A percentile compares a stretch with the other conserved stretches of the same genome.
Evolutionary conservation across 768 basidiomycete species (phyloP).

Genomic region (Candolleomyces efflorescens): DNA sequence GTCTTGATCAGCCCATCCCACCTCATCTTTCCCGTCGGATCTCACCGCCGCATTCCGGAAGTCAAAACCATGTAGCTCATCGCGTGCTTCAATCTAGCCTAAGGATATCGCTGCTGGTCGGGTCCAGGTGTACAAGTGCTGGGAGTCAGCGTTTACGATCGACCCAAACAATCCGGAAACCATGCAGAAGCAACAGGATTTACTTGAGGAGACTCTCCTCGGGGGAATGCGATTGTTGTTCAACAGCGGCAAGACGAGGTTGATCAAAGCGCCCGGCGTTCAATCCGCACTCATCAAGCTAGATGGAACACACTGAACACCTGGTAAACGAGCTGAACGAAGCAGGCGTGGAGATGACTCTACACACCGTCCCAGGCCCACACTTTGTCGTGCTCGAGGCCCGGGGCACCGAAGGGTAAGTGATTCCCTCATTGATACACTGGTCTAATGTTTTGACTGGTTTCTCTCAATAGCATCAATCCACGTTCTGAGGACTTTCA

Average conservation of each 20-base stretch:
- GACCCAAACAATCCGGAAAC: constrained; percentile 6
- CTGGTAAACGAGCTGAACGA: constrained; percentile 14
- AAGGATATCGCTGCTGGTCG: constrained; percentile 26
- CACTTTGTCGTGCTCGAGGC: constrained; percentile 24
- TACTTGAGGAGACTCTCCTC: constrained; percentile 17
- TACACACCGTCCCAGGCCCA: constrained; percentile 23
- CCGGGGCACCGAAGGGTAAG: constrained; percentile 20
- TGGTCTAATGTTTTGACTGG: background rate
- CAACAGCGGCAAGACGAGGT: constrained; percentile 13
- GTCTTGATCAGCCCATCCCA: no score
- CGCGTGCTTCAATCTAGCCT: constrained; percentile 13
- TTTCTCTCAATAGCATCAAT: background rate
- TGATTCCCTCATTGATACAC: background rate
- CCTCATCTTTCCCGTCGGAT: no score
- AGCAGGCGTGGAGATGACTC: constrained; percentile 16
- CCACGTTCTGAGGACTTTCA: background rate
- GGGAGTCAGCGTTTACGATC: constrained; percentile 15
- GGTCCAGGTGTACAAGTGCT: constrained; percentile 21
- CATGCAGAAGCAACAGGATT: constrained; percentile 5
- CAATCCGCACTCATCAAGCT: background rate
- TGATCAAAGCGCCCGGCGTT: constrained; percentile 17
- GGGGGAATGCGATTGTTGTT: constrained; percentile 19
- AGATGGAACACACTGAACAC: constrained; percentile 15
- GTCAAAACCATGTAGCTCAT: background rate
- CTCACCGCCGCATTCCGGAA: no score